Evolutionary conservation across 306 rosid genomes (phyloP), one percentile per base, ranked within the genome.

Genomic region (Cyclanthera cordifolia): DNA sequence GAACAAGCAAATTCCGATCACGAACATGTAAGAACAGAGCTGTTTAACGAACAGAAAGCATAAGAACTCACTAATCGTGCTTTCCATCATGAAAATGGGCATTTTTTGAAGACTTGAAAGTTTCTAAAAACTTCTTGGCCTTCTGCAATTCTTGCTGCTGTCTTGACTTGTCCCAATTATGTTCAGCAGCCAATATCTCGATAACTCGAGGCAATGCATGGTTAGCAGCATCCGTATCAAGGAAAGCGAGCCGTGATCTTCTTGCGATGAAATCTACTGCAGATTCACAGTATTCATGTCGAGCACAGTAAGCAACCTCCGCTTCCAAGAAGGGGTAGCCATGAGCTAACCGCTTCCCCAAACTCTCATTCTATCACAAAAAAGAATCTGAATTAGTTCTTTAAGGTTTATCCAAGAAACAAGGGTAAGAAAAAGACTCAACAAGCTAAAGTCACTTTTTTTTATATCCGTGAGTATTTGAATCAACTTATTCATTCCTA

Each of bases 291-390:
- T 88, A 94, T 78, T 94, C 99, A 52, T 90, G 75, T 24, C 99
- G 91, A 45, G 99, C 99, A 77, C 99, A 90, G 82, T 88, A 94
- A 3, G 99, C 99, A 68, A 94, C 99, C 84, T 94, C 99, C 12
- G 99, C 99, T 83, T 94, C 99, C 63, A 94, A 84, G 78, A 78
- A 86, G 16, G 99, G 97, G 81, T 94, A 88, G 66, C 99, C 90
- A 56, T 94, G 99, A 54, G 97, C 96, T 23, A 94, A 93, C 76
- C 99, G 82, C 83, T 94, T 94, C 51, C 99, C 99, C 80, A 94
- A 69, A 64, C 57, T 74, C 79, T 94, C 99, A 73, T 88, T 80
- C 99, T 94, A 68, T 61, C 70, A 67, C 53, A 45, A 73, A 55
- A 69, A 74, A 39, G 11, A 3, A 37, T 6, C 43, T 21, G 69